Base-by-base conservation (phyloP, 1,139 yeast species). In the Zygoascus meyerae region DNA sequence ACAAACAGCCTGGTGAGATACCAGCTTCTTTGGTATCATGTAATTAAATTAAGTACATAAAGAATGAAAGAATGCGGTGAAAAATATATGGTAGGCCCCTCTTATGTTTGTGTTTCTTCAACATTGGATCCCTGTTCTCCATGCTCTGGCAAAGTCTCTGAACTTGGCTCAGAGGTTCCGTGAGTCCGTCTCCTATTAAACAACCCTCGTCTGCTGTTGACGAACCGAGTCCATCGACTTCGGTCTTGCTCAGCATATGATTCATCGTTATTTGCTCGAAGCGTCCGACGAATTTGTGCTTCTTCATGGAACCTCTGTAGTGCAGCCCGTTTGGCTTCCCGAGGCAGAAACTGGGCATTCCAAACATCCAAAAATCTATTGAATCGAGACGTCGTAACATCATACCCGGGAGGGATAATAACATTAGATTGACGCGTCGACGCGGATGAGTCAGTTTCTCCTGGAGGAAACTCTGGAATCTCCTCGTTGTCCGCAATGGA, bases 1-100 rank as follows among this genome's bases (percentile, higher is more conserved):
- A 47, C 86, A 85, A 72, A 73, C 75, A 50, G 73, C 76, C 51
- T 75, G 79, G 78, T 77, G 62, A 45, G 15, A 29, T 11, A 12
- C 5, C 7, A 33, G 33, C 5, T 4, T 30, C 8, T 8, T 30
- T 5, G 33, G 9, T 30, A 30, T 30, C 26, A 21, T 21, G 26
- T 5, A 21, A 21, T 21, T 21, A 21, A 21, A 21, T 21, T 21
- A 21, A 21, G 26, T 21, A 21, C 26, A 21, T 5, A 21, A 21
- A 21, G 26, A 21, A 21, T 21, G 26, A 21, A 21, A 21, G 7
- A 21, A 21, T 21, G 26, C 26, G 26, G 26, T 21, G 4, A 5
- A 21, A 21, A 21, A 21, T 21, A 21, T 21, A 21, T 5, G 7
- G 6, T 8, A 31, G 15, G 8, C 15, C 8, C 14, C 15, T 31